Base-by-base conservation (phyloP, 345 rosid species). In the Rhizophora apiculata region DNA sequence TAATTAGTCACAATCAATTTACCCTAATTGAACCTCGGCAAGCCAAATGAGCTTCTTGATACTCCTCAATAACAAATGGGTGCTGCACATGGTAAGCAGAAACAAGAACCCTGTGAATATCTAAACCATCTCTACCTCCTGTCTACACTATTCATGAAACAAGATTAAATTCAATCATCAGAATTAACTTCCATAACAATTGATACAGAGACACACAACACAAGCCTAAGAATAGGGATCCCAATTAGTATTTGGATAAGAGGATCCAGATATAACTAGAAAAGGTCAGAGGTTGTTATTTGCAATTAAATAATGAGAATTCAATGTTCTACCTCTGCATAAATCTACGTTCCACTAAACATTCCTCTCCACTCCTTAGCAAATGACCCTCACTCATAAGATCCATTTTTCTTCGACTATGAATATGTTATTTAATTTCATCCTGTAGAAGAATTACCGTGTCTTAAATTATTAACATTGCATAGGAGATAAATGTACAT, bases 21-120 rank as follows among this genome's bases (percentile, higher is more conserved):
- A 86, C 93, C 87, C 66, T 80, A 65, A 79, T 60, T 68, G 92
- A 87, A 74, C 60, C 77, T 69, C 74, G 82, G 67, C 60, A 70
- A 32, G 78, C 74, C 30, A 72, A 61, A 67, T 82, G 68, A 79
- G 85, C 72, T 68, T 89, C 97, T 67, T 48, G 73, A 75, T 81
- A 82, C 54, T 81, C 81, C 32, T 65, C 76, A 11, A 73, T 63
- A 62, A 77, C 76, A 77, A 77, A 77, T 63, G 76, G 72, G 68
- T 77, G 80, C 76, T 77, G 76, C 76, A 32, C 6, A 67, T 55
- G 68, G 70, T 62, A 63, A 74, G 34, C 26, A 70, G 74, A 69
- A 72, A 54, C 57, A n/a, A 72, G 34, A 34, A 64, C 24, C 43
- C 69, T 18, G 52, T 24, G 69, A 67, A 66, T 60, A 29, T 16